Percentiles rank a stretch among this genome's conserved stretches.
These are phyloP conservation scores for Termitomyces sp. DNA, from an alignment of 768 basidiomycete genomes.

Conservation along the genomic window DNA sequence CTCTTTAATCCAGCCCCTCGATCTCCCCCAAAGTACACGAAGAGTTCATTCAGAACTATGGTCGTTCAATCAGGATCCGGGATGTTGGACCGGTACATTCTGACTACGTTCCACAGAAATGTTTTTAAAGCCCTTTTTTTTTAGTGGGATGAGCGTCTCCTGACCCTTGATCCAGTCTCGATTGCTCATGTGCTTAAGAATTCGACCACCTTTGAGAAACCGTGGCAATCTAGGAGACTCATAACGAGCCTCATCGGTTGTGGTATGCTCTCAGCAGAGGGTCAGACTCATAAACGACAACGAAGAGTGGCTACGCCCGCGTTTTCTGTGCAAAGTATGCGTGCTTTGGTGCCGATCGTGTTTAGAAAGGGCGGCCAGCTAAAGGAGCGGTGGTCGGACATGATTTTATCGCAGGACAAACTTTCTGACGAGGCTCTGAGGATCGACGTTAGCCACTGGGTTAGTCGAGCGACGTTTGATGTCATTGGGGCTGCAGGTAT, in stretches of 20 bases:
- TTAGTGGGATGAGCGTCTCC: constrained; percentile 74
- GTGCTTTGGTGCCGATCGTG: constrained; percentile 64
- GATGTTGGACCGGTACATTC: constrained; percentile 60
- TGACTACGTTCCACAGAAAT: not conserved
- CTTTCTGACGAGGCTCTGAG: constrained; percentile 21
- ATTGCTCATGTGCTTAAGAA: constrained; percentile 71
- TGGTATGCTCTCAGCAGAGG: constrained; percentile 81
- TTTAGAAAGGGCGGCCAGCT: constrained; percentile 63
- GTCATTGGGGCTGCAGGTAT: constrained; percentile 85
- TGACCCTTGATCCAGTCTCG: constrained; percentile 76
- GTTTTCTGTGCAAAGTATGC: constrained; percentile 72
- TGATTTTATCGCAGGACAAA: constrained; percentile 22
- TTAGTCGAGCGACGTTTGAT: constrained; percentile 83
- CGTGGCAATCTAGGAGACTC: constrained; percentile 68
- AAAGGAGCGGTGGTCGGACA: constrained; percentile 51
- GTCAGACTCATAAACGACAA: constrained; percentile 73
- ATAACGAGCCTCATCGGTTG: constrained; percentile 78
- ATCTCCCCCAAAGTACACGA: constrained; percentile 50
- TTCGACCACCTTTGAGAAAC: constrained; percentile 73
- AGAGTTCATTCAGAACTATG: constrained; percentile 49
- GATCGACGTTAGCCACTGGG: constrained; percentile 76
- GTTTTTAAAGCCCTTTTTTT: not conserved
- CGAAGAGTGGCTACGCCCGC: constrained; percentile 71
- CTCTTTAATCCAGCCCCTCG: constrained; percentile 32
- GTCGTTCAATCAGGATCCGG: constrained; percentile 62